Percentiles rank a stretch among this genome's conserved stretches.
Evolutionary conservation across 2,329 filamentous ascomycete species (phyloP).

Genomic region (Phialemoniopsis sp.): DNA sequence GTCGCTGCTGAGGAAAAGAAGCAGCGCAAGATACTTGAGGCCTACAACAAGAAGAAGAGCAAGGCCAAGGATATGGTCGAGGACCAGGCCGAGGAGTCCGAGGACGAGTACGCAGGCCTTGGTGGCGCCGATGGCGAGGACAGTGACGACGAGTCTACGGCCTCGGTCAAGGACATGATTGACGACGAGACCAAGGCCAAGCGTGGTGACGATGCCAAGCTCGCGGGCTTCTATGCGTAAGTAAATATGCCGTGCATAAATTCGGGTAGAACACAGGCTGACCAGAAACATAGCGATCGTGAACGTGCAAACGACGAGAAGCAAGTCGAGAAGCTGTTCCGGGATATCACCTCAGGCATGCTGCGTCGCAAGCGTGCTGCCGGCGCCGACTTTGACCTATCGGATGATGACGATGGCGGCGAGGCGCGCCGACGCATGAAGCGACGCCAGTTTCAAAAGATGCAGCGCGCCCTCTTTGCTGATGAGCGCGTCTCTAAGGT

Average conservation of each 20-base stretch:
- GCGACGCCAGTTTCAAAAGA: constrained; percentile 82
- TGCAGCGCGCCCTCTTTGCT: constrained; percentile 81
- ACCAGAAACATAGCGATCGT: constrained; percentile 66
- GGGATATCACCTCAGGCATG: constrained; percentile 85
- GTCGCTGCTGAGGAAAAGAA: constrained; percentile 54
- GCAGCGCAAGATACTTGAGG: constrained; percentile 37
- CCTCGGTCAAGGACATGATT: constrained; percentile 79
- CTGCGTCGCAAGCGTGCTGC: constrained; percentile 81
- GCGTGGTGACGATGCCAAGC: constrained; percentile 71
- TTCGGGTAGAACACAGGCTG: no score
- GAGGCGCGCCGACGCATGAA: constrained; percentile 76
- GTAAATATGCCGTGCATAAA: no score
- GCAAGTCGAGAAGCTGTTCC: constrained; percentile 84
- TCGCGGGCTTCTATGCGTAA: constrained; percentile 88
- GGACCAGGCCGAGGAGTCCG: constrained; percentile 93
- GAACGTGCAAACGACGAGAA: constrained; percentile 80
- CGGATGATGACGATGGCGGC: constrained; percentile 85
- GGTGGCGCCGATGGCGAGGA: constrained; percentile 89
- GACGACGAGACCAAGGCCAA: constrained; percentile 74
- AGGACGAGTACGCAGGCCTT: constrained; percentile 94
- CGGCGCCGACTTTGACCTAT: constrained; percentile 76
- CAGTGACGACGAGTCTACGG: constrained; percentile 68
- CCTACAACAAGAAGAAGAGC: constrained; percentile 81
- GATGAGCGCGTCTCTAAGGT: constrained; percentile 91
- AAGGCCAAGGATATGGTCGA: constrained; percentile 83